Base-by-base conservation (phyloP, 805 yeast genomes). In the Yamadazyma ubonensis region DNA sequence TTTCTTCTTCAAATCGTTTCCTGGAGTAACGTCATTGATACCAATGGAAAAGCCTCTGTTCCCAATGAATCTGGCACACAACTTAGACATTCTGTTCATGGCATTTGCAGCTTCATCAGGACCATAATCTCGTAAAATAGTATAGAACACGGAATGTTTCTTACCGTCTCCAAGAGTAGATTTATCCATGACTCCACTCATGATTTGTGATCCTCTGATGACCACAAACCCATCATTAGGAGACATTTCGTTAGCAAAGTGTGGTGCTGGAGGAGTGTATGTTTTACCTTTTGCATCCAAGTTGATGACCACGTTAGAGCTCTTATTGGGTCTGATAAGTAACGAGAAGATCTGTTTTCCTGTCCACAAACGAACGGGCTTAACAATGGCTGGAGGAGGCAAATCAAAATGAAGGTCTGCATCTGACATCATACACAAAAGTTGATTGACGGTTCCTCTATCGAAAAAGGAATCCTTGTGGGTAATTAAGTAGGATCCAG, bases 41-140 rank as follows among this genome's bases (percentile, higher is more conserved):
- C 99, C 99, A 58, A 93, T 95, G 1, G 96, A 88, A 55, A 93
- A 93, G 0, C 99, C 99, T 41, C 97, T 74, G 56, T 90, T 87
- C 45, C 98, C 99, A 56, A 93, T 71, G 61, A 67, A 93, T 55
- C 99, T 73, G 1, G 99, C 98, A 73, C 98, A 90, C 53, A 95
- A 67, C 65, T 95, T 95, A n/a, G 99, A 96, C 98, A 93, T 90
- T 59, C 99, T 75, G 63, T 95, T 91, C 99, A 93, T 93, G 5
- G 98, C 96, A 18, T 68, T 70, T 3, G 96, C 96, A 1, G 99
- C 98, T 53, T 85, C 96, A 50, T 81, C 84, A 5, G 99, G 86
- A n/a, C 99, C 99, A 60, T 83, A 90, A 59, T 93, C 99, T 65
- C 99, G 75, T 44, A 93, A 67, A 49, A 93, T 93, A 0, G 97